Base-by-base conservation (phyloP, 768 basidiomycete species). In the Gloeophyllum trabeum region DNA sequence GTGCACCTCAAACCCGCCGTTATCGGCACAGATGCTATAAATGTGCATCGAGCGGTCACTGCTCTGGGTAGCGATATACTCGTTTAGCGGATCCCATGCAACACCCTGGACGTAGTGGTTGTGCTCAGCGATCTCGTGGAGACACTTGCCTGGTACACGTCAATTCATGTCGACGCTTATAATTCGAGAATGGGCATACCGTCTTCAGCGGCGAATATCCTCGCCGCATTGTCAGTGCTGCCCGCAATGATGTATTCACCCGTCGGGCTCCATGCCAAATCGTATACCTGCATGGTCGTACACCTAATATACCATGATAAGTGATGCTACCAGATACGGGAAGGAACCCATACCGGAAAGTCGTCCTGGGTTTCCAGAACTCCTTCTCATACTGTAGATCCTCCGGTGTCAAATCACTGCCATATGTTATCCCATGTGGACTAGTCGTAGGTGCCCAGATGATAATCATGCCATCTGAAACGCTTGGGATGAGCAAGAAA, bases 41-140 rank as follows among this genome's bases (percentile, higher is more conserved):
- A 99, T 79, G 57, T 97, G 91, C 77, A 98, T 94, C 18, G 91
- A 85, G 36, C 94, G 75, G 61, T 99, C 96, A 54, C 84, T 89
- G 59, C 88, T 91, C 56, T 99, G 96, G 0, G 96, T 98, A 3
- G 96, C 93, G 46, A 99, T 88, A 56, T 86, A 98, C 59, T 96
- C 90, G 58, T 94, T 92, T 52, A 96, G 63, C 1, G 96, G 96
- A 50, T 99, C 96, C 96, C 96, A 99, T 0, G 94, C 89, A 22
- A 98, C 96, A 6, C 96, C 96, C 65, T 99, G 96, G 0, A 99
- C 96, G 56, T 88, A 97, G 60, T 98, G 94, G 24, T 74, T 78
- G 60, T 99, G 96, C 54, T 98, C 94, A 1, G 88, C 83, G 46
- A 93, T 84, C 58, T 92, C 88, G 51, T 80, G 76, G 10, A 96